Evolutionary conservation across 2,329 filamentous ascomycete species (phyloP).

Genomic region (Phialophora macrospora): DNA sequence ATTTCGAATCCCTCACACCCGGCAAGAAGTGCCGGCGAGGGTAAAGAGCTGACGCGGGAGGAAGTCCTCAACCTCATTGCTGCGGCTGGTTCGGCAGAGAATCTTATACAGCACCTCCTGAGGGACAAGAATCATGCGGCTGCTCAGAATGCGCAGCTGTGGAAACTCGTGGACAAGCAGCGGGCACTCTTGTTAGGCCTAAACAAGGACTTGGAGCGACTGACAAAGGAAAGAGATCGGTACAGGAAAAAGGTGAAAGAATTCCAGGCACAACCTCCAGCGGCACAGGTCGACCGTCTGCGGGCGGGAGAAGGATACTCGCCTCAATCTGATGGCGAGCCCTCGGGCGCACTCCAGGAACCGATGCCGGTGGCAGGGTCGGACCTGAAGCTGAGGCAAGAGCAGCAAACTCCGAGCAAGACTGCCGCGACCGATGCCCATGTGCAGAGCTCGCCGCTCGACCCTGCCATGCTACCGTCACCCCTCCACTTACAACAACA

Average conservation of each 20-base stretch:
- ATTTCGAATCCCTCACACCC: slow-evolving; percentile 65
- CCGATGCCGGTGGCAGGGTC: slow-evolving; percentile 6
- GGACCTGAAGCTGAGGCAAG: slow-evolving; percentile 15
- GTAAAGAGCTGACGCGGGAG: slow-evolving; percentile 62
- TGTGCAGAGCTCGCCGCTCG: slow-evolving; percentile 29
- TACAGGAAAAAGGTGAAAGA: slow-evolving; percentile 93
- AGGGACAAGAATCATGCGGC: slow-evolving; percentile 90
- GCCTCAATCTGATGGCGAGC: slow-evolving; percentile 37
- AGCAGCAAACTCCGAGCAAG: slow-evolving; percentile 22
- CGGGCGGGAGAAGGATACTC: slow-evolving; percentile 38
- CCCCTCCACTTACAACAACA: slow-evolving; percentile 32
- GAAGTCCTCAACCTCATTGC: slow-evolving; percentile 81
- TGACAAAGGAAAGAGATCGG: slow-evolving; percentile 90
- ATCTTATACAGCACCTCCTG: slow-evolving; percentile 82
- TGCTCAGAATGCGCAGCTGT: slow-evolving; percentile 89
- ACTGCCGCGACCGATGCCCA: background rate
- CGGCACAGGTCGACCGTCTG: slow-evolving; percentile 42
- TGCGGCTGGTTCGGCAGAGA: slow-evolving; percentile 85
- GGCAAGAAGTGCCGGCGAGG: slow-evolving; percentile 64
- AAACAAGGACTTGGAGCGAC: slow-evolving; percentile 90
- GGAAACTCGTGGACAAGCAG: slow-evolving; percentile 96
- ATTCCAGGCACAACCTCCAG: slow-evolving; percentile 54
- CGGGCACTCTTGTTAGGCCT: slow-evolving; percentile 89
- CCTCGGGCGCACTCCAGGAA: slow-evolving; percentile 17
- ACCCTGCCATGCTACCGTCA: slow-evolving; percentile 34